A percentile compares a stretch with the other conserved stretches of the same genome.
Conservation (phyloP, 2,329 filamentous ascomycete species). For the Hypocreales sp. region DNA sequence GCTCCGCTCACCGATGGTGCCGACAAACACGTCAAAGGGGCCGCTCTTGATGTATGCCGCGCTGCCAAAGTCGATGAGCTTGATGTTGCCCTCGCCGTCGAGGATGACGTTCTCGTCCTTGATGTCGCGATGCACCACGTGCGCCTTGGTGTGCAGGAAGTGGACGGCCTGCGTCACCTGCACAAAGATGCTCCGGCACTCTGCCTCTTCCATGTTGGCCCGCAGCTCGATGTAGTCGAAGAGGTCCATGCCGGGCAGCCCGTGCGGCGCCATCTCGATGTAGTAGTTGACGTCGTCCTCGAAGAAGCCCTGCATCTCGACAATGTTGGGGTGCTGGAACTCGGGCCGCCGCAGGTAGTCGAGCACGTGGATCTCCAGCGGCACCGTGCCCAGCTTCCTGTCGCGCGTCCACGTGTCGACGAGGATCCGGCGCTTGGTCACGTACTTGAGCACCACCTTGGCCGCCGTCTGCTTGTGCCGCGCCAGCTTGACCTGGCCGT, state of each 20-base stretch:
- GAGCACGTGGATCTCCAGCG: slow-evolving; percentile 90
- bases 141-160: slow-evolving; percentile 78
- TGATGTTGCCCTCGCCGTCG: slow-evolving; percentile 89
- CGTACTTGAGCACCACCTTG: slow-evolving; percentile 93
- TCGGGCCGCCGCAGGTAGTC: slow-evolving; percentile 75
- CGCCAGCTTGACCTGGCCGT: slow-evolving; percentile 92
- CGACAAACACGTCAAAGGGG: slow-evolving; percentile 97
- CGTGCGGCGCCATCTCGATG: slow-evolving; percentile 95
- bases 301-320: slow-evolving; percentile 60
- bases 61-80: slow-evolving; percentile 95
- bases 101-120: slow-evolving; percentile 97
- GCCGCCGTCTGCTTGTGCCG: slow-evolving; percentile 66
- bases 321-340: slow-evolving; percentile 51
- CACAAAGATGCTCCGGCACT: slow-evolving; percentile 87
- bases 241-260: slow-evolving; percentile 90
- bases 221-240: slow-evolving; percentile 98
- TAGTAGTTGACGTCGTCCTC: slow-evolving; percentile 88
- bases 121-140: slow-evolving; percentile 93
- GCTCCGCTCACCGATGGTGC: slow-evolving; percentile 69
- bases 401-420: slow-evolving; percentile 98
- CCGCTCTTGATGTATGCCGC: slow-evolving; percentile 97
- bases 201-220: slow-evolving; percentile 88
- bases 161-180: slow-evolving; percentile 84
- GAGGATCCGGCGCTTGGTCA: slow-evolving; percentile 89
- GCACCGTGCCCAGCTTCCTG: slow-evolving; percentile 81